phyloP scores from a whole-genome alignment of 2,329 filamentous ascomycete species.

The Aspergillus ruber region DNA sequence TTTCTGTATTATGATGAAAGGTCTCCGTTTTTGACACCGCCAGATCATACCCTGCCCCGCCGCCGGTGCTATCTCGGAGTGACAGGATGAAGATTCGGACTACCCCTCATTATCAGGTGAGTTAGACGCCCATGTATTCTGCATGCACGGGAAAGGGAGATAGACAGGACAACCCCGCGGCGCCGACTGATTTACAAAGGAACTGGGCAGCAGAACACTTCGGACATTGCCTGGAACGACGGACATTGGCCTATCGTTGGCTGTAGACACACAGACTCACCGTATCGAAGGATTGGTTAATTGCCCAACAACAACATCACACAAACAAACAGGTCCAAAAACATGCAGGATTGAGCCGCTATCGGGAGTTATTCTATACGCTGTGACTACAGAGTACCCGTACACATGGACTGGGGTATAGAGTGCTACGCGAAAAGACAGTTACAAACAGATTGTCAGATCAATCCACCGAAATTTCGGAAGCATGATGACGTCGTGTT shows the following conservation, averaged over 20 bases:
- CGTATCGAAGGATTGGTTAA: background rate
- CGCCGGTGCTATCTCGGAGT: conserved; percentile 1
- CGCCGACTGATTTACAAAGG: too few relatives aligned
- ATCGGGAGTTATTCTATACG: background rate
- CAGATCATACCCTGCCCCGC: conserved; percentile 7
- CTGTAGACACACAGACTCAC: background rate
- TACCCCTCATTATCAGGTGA: conserved; percentile 7
- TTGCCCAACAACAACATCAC: background rate
- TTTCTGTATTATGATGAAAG: background rate
- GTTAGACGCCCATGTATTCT: conserved; percentile 16
- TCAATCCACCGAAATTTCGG: background rate
- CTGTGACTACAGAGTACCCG: background rate
- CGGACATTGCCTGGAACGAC: conserved; percentile 5
- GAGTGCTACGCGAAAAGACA: too few relatives aligned
- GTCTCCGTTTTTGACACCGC: conserved; percentile 9
- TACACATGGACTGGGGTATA: background rate
- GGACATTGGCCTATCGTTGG: conserved; percentile 4
- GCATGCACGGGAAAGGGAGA: conserved; percentile 15
- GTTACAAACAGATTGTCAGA: background rate
- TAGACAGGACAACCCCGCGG: background rate
- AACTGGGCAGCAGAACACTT: conserved; percentile 1
- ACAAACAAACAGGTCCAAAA: background rate
- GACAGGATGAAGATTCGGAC: too few relatives aligned
- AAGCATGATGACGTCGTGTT: conserved; percentile 15
- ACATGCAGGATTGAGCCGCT: background rate